Conservation (phyloP, 306 rosid species). For the Trifolium subterraneum region DNA sequence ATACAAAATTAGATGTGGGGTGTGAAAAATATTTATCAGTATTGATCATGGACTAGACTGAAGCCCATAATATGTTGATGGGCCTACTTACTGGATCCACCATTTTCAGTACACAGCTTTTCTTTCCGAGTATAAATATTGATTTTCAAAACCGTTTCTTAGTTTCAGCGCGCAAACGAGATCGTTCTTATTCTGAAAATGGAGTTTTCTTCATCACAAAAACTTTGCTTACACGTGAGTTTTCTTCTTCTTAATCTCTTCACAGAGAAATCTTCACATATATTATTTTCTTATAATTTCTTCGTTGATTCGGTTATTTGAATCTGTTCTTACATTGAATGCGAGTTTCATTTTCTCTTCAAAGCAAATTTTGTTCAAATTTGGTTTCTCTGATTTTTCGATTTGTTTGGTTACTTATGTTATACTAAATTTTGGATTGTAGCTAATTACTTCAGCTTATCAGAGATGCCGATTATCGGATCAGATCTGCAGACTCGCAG, state of each 20-base stretch:
- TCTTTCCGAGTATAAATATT: neutral
- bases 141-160: conserved; percentile 13
- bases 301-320: neutral
- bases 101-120: too few species aligned
- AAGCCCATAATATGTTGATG: neutral
- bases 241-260: conserved; percentile 23
- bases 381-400: neutral
- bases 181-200: conserved; percentile 24
- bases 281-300: neutral
- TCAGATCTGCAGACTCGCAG: conserved; percentile 69
- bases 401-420: neutral
- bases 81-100: neutral
- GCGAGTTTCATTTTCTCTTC: conserved; percentile 43
- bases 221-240: conserved; percentile 48
- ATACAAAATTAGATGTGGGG: too few species aligned
- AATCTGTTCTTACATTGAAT: conserved; percentile 24
- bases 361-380: neutral
- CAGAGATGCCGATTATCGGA: conserved; percentile 79
- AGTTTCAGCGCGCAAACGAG: conserved; percentile 36
- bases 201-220: conserved; percentile 44
- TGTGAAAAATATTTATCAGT: neutral
- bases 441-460: conserved; percentile 76
- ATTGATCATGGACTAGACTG: neutral
- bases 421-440: conserved; percentile 23
- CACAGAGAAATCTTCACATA: neutral